Percentiles rank a stretch among this genome's conserved stretches.
These are phyloP conservation scores for Adansonia gregorii DNA, from an alignment of 441 rosid genomes.

Conservation along the genomic window DNA sequence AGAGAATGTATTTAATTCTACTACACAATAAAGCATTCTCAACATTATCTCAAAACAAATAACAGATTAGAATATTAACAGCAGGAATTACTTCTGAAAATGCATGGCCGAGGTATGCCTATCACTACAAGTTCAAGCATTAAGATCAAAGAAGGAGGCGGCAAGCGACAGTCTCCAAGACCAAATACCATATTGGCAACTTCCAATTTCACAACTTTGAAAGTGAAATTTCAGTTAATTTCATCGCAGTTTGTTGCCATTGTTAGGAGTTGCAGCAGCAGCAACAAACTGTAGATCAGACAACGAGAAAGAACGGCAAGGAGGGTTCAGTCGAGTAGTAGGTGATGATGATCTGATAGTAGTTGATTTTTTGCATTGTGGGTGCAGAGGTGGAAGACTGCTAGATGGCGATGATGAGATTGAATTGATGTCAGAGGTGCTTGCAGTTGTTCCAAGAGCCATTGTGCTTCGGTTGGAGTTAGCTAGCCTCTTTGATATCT, in stretches of 20 bases:
- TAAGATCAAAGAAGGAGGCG: conserved; percentile 7
- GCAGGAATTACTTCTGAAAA: conserved; percentile 7
- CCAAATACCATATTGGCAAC: conserved; percentile 7
- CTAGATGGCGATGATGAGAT: conserved; percentile 18
- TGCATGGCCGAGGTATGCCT: conserved; percentile 17
- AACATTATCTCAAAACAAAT: conserved; percentile 17
- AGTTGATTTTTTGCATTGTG: conserved; percentile 30
- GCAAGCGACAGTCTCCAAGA: conserved; percentile 10
- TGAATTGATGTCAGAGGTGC: conserved; percentile 19
- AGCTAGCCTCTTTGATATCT: conserved; percentile 30
- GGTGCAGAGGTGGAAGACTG: conserved; percentile 41
- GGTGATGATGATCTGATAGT: conserved; percentile 23
- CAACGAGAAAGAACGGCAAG: conserved; percentile 44
- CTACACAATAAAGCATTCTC: conserved; percentile 22
- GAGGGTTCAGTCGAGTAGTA: conserved; percentile 26
- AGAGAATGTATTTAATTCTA: conserved; percentile 17
- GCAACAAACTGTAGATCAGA: conserved; percentile 42
- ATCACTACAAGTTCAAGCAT: conserved; percentile 13
- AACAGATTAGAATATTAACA: conserved; percentile 11
- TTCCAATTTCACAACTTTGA: conserved; percentile 19
- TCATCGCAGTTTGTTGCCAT: conserved; percentile 17
- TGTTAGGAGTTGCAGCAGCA: conserved; percentile 29
- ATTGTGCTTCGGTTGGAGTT: conserved; percentile 23
- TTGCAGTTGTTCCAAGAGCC: background rate
- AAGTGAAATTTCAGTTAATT: background rate